Conservation (phyloP, 2,329 filamentous ascomycete species). For the Aspergillus sojae region DNA sequence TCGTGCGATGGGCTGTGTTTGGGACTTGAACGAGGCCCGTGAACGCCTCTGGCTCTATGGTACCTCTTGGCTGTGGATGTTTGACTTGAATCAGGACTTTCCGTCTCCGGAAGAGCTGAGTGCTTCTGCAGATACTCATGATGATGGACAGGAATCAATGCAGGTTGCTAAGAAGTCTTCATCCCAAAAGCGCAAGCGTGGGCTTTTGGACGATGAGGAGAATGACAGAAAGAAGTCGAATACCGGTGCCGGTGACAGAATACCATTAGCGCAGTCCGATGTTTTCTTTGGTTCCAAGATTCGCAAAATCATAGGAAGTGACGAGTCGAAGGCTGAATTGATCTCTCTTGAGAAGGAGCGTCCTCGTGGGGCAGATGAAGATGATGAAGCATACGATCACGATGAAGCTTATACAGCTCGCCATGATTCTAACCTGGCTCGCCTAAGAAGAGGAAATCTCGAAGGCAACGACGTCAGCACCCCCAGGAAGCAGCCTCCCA, state of each 20-base stretch:
- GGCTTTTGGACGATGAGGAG: slow-evolving; percentile 38
- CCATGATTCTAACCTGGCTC: slow-evolving; percentile 36
- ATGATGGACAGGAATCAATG: slow-evolving; percentile 26
- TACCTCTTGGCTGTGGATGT: slow-evolving; percentile 84
- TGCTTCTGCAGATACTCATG: slow-evolving; percentile 25
- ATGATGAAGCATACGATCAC: slow-evolving; percentile 37
- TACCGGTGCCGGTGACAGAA: slow-evolving; percentile 60
- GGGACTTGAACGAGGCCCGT: slow-evolving; percentile 65
- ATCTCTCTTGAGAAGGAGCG: slow-evolving; percentile 36
- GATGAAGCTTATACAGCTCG: slow-evolving; percentile 34
- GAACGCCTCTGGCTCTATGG: slow-evolving; percentile 86
- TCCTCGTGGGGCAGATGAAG: slow-evolving; percentile 19
- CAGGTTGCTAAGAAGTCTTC: slow-evolving; percentile 23
- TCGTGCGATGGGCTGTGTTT: slow-evolving; percentile 79
- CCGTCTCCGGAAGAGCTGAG: slow-evolving; percentile 37
- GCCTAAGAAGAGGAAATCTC: slow-evolving; percentile 31
- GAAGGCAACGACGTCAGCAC: slow-evolving; percentile 22
- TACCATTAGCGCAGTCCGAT: slow-evolving; percentile 48
- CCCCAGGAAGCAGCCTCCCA: slow-evolving; percentile 21
- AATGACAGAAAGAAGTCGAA: slow-evolving; percentile 49
- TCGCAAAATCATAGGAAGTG: slow-evolving; percentile 48
- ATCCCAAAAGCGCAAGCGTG: slow-evolving; percentile 48
- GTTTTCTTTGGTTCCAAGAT: slow-evolving; percentile 52
- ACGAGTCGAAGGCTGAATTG: slow-evolving; percentile 39
- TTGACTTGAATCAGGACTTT: slow-evolving; percentile 77